phyloP scores from a whole-genome alignment of 352 stramenopile species.

The Phytopythium boreale region DNA sequence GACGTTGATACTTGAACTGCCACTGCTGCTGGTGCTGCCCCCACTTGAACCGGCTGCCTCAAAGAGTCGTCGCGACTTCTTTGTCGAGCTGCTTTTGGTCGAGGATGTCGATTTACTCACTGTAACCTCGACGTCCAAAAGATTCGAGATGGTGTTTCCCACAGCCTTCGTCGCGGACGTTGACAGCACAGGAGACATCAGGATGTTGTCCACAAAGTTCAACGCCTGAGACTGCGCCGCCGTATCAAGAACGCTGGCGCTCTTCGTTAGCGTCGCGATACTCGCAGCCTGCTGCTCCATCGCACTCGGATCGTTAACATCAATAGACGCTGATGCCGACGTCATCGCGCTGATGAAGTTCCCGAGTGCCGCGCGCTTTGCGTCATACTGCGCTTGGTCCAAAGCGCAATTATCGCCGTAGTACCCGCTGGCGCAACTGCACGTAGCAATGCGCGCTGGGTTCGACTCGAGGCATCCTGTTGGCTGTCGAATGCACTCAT shows the following conservation, averaged over 20 bases:
- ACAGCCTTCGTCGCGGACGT: slow-evolving; percentile 40
- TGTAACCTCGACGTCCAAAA: slow-evolving; percentile 34
- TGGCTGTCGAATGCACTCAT: slow-evolving; percentile 45
- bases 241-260: slow-evolving; percentile 45
- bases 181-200: slow-evolving; percentile 50
- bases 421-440: slow-evolving; percentile 39
- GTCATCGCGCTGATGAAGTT: slow-evolving; percentile 60
- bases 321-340: slow-evolving; percentile 42
- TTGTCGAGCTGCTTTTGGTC: slow-evolving; percentile 1
- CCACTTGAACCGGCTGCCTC: neutral
- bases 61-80: slow-evolving; percentile 13
- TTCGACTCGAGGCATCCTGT: slow-evolving; percentile 38
- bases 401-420: slow-evolving; percentile 64
- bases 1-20: neutral
- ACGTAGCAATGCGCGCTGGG: slow-evolving; percentile 47
- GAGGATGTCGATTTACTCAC: slow-evolving; percentile 4
- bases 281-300: slow-evolving; percentile 66
- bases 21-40: slow-evolving; percentile 3
- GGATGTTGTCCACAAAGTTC: slow-evolving; percentile 54
- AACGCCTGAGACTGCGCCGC: slow-evolving; percentile 44
- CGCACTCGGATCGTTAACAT: slow-evolving; percentile 42
- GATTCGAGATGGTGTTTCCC: slow-evolving; percentile 58
- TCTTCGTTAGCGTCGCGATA: slow-evolving; percentile 67
- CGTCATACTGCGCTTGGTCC: slow-evolving; percentile 42
- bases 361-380: slow-evolving; percentile 44